Base-by-base conservation (phyloP, 805 yeast genomes). In the Sugiyamaella lignohabitans region DNA sequence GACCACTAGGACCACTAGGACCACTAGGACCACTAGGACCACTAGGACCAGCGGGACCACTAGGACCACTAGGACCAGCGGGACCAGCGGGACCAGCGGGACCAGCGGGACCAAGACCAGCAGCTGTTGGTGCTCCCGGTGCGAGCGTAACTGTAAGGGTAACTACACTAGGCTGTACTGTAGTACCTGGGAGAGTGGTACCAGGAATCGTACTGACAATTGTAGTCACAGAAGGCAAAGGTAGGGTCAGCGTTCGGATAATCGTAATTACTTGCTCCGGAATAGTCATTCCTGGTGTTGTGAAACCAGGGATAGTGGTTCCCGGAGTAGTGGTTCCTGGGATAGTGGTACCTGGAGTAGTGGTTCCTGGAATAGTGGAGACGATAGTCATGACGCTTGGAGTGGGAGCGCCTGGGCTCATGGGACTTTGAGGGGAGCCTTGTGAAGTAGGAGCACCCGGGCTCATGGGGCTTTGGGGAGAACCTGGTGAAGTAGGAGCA, bases 321-420 rank as follows among this genome's bases (percentile, higher is more conserved):
- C 44, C 42, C 1, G 50, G 29, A 19, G 34, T 40, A n/a, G 45
- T 39, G 11, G 44, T 44, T 30, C 43, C 51, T 14, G 54, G 50
- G 3, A 45, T 46, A 10, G 57, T 43, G 2, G 49, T 48, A 10
- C 49, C 51, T 5, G 53, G 51, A 17, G 51, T 41, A 4, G 48
- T 42, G 10, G 55, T 47, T 24, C 50, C 58, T 14, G 60, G 55
- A 20, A 49, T 40, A 3, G 44, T 37, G 3, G 45, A 20, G 3
- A 34, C 22, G 23, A 40, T 16, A 19, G 45, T 35, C 43, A 16
- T 32, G 16, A 34, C 11, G 11, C 44, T 38, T 21, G 41, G 29
- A 5, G 38, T 35, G 38, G 20, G n/a, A n/a, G n/a, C n/a, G n/a
- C n/a, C n/a, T n/a, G n/a, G n/a, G n/a, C n/a, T n/a, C 8, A 18